Evolutionary conservation across 805 yeast genomes (phyloP).

Genomic region (Yarrowia sp.): DNA sequence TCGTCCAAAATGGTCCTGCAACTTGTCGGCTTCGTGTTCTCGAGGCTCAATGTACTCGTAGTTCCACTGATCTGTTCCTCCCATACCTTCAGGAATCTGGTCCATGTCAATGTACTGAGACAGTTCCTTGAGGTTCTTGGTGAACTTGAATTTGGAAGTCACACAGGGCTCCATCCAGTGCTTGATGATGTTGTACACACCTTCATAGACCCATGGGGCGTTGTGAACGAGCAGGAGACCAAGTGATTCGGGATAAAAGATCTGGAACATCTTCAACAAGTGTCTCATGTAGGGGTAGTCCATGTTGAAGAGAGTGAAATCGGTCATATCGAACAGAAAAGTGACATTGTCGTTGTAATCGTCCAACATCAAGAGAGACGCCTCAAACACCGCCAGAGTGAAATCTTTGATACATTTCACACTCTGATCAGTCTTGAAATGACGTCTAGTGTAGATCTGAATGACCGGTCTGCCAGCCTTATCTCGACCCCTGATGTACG

Average conservation of each 20-base stretch:
- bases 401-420: slow-evolving; percentile 62
- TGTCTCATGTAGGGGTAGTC: slow-evolving; percentile 86
- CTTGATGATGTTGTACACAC: slow-evolving; percentile 78
- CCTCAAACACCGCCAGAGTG: slow-evolving; percentile 65
- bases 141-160: slow-evolving; percentile 71
- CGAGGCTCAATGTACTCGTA: slow-evolving; percentile 54
- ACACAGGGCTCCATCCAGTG: slow-evolving; percentile 86
- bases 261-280: slow-evolving; percentile 72
- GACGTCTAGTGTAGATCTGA: slow-evolving; percentile 44
- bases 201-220: slow-evolving; percentile 84
- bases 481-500: slow-evolving; percentile 95
- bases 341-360: slow-evolving; percentile 73
- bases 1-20: slow-evolving; percentile 12
- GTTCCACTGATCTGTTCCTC: slow-evolving; percentile 59
- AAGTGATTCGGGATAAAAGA: slow-evolving; percentile 80
- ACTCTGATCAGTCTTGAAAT: slow-evolving; percentile 54
- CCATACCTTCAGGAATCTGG: slow-evolving; percentile 58
- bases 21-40: slow-evolving; percentile 46
- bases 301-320: slow-evolving; percentile 86
- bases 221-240: slow-evolving; percentile 70
- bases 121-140: slow-evolving; percentile 60
- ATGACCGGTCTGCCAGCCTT: slow-evolving; percentile 90
- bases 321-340: slow-evolving; percentile 80
- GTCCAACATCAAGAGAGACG: slow-evolving; percentile 51
- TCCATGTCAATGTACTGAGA: slow-evolving; percentile 51